Conservation (phyloP, 2,329 filamentous ascomycete species). For the Sporothrix dimorphospora region DNA sequence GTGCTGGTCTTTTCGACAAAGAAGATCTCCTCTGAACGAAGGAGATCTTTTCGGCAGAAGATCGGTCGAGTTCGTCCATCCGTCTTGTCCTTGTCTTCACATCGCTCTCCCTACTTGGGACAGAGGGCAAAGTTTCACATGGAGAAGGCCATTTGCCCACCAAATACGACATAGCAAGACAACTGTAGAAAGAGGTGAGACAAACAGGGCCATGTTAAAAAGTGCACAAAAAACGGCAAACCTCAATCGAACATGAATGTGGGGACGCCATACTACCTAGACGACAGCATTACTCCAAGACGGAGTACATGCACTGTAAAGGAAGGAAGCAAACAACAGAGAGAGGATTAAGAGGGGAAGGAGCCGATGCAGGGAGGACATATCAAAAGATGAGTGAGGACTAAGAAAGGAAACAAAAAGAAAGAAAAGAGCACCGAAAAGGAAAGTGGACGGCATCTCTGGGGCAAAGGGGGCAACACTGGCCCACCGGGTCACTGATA, state of each 20-base stretch:
- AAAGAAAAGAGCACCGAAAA: not conserved
- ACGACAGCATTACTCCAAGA: not conserved
- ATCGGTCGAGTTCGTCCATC: not conserved
- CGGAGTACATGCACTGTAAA: no score
- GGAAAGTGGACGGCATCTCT: not conserved
- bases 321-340: not conserved
- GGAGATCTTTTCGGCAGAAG: constrained; percentile 10
- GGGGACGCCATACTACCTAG: not conserved
- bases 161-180: not conserved
- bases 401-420: no score
- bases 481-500: not conserved
- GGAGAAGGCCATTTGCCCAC: not conserved
- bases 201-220: not conserved
- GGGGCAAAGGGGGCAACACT: not conserved
- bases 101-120: not conserved
- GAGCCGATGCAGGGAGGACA: not conserved
- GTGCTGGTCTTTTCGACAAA: not conserved
- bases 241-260: not conserved
- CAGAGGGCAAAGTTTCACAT: not conserved
- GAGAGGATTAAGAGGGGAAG: not conserved
- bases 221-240: not conserved
- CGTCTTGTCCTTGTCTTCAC: not conserved
- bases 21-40: not conserved
- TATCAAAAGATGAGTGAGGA: not conserved
- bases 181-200: not conserved